Evolutionary conservation across 2,329 filamentous ascomycete species (phyloP).

Genomic region (Aspergillus aculeatinus): DNA sequence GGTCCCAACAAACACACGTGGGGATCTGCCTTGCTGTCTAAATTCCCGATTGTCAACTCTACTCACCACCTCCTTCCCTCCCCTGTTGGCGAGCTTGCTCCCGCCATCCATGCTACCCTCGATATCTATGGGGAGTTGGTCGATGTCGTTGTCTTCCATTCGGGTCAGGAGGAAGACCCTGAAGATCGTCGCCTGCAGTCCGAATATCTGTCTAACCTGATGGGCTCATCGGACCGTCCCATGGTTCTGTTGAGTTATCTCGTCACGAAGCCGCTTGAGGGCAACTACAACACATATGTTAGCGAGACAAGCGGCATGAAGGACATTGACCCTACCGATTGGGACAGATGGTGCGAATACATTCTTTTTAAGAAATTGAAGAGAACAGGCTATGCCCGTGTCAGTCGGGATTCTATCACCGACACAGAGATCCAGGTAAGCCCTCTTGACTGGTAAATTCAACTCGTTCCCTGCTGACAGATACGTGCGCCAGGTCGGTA

Average conservation of each 20-base stretch:
- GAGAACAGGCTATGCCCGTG: slow-evolving; percentile 82
- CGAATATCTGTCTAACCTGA: slow-evolving; percentile 80
- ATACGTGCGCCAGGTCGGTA: slow-evolving; percentile 62
- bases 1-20: slow-evolving; percentile 99
- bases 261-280: slow-evolving; percentile 83
- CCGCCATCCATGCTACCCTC: slow-evolving; percentile 93
- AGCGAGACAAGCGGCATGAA: slow-evolving; percentile 85
- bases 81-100: slow-evolving; percentile 90
- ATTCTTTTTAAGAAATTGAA: slow-evolving; percentile 90
- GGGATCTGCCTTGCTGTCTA: slow-evolving; percentile 88
- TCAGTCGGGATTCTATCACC: slow-evolving; percentile 87
- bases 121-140: slow-evolving; percentile 87
- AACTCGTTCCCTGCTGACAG: slow-evolving; percentile 15
- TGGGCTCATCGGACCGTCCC: slow-evolving; percentile 78
- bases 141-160: slow-evolving; percentile 98
- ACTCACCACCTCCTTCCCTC: slow-evolving; percentile 93
- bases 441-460: not conserved
- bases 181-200: slow-evolving; percentile 87
- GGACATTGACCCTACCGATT: slow-evolving; percentile 88
- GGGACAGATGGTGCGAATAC: slow-evolving; percentile 99
- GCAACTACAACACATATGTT: slow-evolving; percentile 97
- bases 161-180: slow-evolving; percentile 92
- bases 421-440: slow-evolving; percentile 90
- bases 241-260: slow-evolving; percentile 87
- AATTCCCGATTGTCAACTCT: slow-evolving; percentile 96